Percentiles rank a stretch among this genome's conserved stretches.
phyloP scores from a whole-genome alignment of 2,329 filamentous ascomycete species.

The Parascedosporium putredinis region DNA sequence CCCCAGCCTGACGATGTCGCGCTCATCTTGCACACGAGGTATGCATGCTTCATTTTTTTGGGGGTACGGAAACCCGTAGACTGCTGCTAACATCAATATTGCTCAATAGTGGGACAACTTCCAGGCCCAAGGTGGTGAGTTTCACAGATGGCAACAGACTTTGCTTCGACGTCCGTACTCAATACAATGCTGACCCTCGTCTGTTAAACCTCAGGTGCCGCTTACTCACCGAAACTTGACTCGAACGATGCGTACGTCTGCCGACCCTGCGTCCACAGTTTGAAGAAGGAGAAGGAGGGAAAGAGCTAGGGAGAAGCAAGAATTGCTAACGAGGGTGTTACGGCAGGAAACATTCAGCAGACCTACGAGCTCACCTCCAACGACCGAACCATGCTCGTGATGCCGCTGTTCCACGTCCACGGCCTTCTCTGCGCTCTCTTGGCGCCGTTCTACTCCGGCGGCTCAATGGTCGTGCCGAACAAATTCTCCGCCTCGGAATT shows the following conservation, averaged over 20 bases:
- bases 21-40: conserved; percentile 68
- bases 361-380: conserved; percentile 62
- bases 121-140: conserved; percentile 69
- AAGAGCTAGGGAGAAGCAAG: no score
- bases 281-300: no score
- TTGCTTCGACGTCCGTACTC: no score
- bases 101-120: conserved; percentile 58
- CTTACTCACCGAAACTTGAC: conserved; percentile 74
- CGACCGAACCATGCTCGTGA: conserved; percentile 77
- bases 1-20: conserved; percentile 69
- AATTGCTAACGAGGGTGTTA: not conserved
- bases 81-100: not conserved
- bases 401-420: conserved; percentile 87
- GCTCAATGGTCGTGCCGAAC: conserved; percentile 67
- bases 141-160: no score
- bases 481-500: conserved; percentile 78
- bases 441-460: conserved; percentile 63
- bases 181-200: no score
- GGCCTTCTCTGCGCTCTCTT: conserved; percentile 77
- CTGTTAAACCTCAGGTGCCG: conserved; percentile 59
- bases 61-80: no score
- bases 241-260: conserved; percentile 58
- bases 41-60: conserved; percentile 5
- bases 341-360: conserved; percentile 58
- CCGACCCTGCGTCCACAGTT: conserved; percentile 3